phyloP scores from a whole-genome alignment of 768 basidiomycete genomes.

The Pulveroboletus sp. region DNA sequence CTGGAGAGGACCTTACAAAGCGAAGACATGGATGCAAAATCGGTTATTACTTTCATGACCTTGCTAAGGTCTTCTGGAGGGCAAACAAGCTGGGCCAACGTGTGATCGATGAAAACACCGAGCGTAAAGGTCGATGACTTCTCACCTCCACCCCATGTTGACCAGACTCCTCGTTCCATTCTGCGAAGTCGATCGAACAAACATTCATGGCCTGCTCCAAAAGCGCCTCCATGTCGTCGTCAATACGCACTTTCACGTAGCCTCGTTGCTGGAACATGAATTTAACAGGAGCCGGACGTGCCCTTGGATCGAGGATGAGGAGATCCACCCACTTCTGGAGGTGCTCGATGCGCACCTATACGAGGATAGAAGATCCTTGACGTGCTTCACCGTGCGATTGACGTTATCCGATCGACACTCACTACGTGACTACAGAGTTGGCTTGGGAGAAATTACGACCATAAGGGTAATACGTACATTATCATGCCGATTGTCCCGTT shows the following conservation, averaged over 20 bases:
- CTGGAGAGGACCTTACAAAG: slow-evolving; percentile 40
- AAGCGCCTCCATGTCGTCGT: slow-evolving; percentile 31
- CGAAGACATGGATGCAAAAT: slow-evolving; percentile 22
- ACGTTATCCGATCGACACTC: slow-evolving; percentile 62
- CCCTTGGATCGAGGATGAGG: slow-evolving; percentile 34
- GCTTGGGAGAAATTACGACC: slow-evolving; percentile 2
- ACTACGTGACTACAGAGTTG: slow-evolving; percentile 32
- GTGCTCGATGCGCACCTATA: slow-evolving; percentile 38
- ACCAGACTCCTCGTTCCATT: slow-evolving; percentile 30
- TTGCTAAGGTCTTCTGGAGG: slow-evolving; percentile 36
- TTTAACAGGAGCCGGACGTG: slow-evolving; percentile 56
- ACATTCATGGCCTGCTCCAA: slow-evolving; percentile 38
- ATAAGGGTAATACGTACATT: slow-evolving; percentile 42
- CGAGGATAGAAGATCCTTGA: slow-evolving; percentile 47
- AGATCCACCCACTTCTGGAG: not conserved
- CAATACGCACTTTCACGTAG: slow-evolving; percentile 42
- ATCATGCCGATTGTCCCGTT: slow-evolving; percentile 57
- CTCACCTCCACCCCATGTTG: slow-evolving; percentile 34
- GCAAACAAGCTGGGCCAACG: slow-evolving; percentile 39
- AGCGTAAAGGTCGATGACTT: not conserved
- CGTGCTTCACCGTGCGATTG: slow-evolving; percentile 54
- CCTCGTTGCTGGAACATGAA: slow-evolving; percentile 62
- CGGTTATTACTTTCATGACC: slow-evolving; percentile 33
- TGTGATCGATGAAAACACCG: not conserved
- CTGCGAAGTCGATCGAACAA: slow-evolving; percentile 45